A percentile compares a stretch with the other conserved stretches of the same genome.
phyloP scores from a whole-genome alignment of 352 stramenopile species.

The Phytophthora syringae region DNA sequence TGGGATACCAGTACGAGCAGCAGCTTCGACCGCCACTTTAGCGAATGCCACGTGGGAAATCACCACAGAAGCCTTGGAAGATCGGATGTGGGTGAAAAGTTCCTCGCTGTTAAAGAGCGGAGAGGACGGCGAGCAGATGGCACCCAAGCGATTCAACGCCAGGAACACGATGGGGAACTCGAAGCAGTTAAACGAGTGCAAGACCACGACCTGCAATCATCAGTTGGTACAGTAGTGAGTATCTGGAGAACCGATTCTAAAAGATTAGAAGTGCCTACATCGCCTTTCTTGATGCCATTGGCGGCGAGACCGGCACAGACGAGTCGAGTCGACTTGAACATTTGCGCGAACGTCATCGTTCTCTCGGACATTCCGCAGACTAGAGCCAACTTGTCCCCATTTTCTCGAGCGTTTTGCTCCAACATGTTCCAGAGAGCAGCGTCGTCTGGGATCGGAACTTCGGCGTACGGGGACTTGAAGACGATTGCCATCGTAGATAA shows the following conservation, averaged over 20 bases:
- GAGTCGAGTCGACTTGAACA: slow-evolving; percentile 25
- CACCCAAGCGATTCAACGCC: slow-evolving; percentile 50
- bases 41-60: slow-evolving; percentile 47
- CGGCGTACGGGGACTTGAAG: slow-evolving; percentile 46
- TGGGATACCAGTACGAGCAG: slow-evolving; percentile 14
- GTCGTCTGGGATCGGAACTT: slow-evolving; percentile 37
- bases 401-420: slow-evolving; percentile 38
- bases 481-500: slow-evolving; percentile 37
- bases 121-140: slow-evolving; percentile 49
- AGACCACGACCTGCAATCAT: slow-evolving; percentile 49
- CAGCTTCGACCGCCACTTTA: slow-evolving; percentile 41
- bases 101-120: slow-evolving; percentile 44
- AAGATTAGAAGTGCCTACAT: slow-evolving; percentile 42
- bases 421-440: slow-evolving; percentile 51
- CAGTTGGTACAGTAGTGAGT: too few species aligned
- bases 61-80: slow-evolving; percentile 25
- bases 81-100: slow-evolving; percentile 18
- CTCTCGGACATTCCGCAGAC: slow-evolving; percentile 49
- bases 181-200: slow-evolving; percentile 62
- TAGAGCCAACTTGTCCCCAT: slow-evolving; percentile 37
- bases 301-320: slow-evolving; percentile 41
- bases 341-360: slow-evolving; percentile 40
- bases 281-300: slow-evolving; percentile 47
- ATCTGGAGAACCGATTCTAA: background rate
- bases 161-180: slow-evolving; percentile 60